Base-by-base conservation (phyloP, 179 eudicot species). In the Amaranthus tricolor region DNA sequence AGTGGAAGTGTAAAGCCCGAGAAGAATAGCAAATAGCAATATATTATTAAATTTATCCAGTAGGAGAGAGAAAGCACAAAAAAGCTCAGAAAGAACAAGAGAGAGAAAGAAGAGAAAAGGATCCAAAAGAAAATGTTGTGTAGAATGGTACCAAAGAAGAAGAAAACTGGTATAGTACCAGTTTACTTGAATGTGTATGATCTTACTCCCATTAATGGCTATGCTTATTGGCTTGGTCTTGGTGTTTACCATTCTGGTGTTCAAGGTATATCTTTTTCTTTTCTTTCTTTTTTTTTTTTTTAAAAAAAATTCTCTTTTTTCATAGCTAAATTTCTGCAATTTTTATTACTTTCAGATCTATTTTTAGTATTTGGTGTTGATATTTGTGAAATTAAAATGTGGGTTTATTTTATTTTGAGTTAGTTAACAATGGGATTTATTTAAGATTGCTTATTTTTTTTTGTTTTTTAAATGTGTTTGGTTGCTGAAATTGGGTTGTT, bases 221-320 rank as follows among this genome's bases (percentile, higher is more conserved):
- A 91, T 52, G 92, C 92, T 70, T 91, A 91, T 57, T 91, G 96
- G 96, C 76, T 91, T 63, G 96, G 96, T 60, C 93, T 91, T 70
- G 96, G 96, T 57, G 89, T 89, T 47, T 91, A 89, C 43, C 96
- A 91, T 74, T 89, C 96, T 73, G 96, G 94, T 62, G 89, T 91
- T 40, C 93, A 91, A 91, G 96, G 96, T 91, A 69, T 19, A 16
- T 40, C n/a, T 8, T 20, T 74, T 3, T 56, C 49, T 40, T 21
- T 65, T 17, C 70, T 15, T n/a, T 17, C 17, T 7, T 62, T 9
- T 21, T 70, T 21, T 49, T 5, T 44, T 70, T 21, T 31, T 16
- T 44, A n/a, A n/a, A n/a, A n/a, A n/a, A 2, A 31, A 31, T 31
- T 31, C 40, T 31, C 40, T 31, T 31, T 31, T 2, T 31, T 31